These are phyloP conservation scores for Starmerella vaccinii DNA, from an alignment of 805 yeast species.

Conservation along the genomic window DNA sequence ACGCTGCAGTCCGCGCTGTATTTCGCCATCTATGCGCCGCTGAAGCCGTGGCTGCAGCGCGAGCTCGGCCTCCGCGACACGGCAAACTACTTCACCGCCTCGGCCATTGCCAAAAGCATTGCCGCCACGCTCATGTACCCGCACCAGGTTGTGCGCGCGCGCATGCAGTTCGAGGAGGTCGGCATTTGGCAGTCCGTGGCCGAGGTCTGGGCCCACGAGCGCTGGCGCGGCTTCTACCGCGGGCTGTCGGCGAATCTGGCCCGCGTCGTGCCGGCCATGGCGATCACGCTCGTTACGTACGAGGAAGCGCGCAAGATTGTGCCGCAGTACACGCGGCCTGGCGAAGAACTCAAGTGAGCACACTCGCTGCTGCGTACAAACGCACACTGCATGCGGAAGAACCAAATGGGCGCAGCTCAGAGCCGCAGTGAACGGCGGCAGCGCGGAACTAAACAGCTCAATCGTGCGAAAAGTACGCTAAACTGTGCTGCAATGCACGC, in stretches of 20 bases:
- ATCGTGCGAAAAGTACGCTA: no score
- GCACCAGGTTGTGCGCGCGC: conserved; percentile 65
- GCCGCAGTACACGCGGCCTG: neutral
- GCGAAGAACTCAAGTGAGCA: no score
- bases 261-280: conserved; percentile 86
- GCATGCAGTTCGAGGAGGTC: conserved; percentile 45
- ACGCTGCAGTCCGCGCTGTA: conserved; percentile 87
- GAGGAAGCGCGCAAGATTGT: conserved; percentile 36
- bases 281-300: conserved; percentile 78
- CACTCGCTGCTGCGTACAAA: no score
- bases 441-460: no score
- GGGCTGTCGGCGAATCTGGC: conserved; percentile 70
- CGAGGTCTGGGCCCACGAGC: conserved; percentile 41
- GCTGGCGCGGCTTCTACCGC: conserved; percentile 63
- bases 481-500: no score
- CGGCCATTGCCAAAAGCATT: conserved; percentile 57
- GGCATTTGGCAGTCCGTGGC: conserved; percentile 31
- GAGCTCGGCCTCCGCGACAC: conserved; percentile 12
- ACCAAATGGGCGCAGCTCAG: no score
- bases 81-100: conserved; percentile 48
- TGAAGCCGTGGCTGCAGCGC: conserved; percentile 38
- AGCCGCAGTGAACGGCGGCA: no score
- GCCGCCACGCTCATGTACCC: conserved; percentile 71
- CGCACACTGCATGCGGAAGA: no score
- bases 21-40: conserved; percentile 71